These are phyloP conservation scores for Tolypocladium ovalisporum DNA, from an alignment of 2,329 filamentous ascomycete genomes.

Conservation along the genomic window DNA sequence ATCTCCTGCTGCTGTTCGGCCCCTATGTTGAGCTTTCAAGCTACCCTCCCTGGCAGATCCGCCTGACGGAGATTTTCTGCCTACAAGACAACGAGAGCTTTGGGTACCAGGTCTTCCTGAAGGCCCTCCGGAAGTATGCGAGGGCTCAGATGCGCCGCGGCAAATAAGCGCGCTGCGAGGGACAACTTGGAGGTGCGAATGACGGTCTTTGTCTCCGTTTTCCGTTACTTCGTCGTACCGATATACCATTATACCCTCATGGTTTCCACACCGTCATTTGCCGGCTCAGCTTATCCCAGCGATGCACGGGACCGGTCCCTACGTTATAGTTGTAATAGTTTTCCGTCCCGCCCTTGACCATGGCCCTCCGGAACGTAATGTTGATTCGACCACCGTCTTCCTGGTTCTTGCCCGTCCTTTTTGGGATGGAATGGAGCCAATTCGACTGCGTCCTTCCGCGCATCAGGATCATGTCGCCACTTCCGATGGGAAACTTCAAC, in stretches of 20 bases:
- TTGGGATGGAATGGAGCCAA: constrained; percentile 72
- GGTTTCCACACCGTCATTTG: constrained; percentile 35
- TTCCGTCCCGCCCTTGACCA: constrained; percentile 62
- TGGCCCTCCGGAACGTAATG: constrained; percentile 65
- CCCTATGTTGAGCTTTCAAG: constrained; percentile 75
- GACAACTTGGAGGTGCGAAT: not conserved
- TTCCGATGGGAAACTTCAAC: constrained; percentile 42
- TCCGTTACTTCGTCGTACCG: constrained; percentile 1
- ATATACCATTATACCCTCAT: constrained; percentile 10
- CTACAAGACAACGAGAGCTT: constrained; percentile 69
- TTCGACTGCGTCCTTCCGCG: constrained; percentile 60
- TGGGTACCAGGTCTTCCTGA: constrained; percentile 87
- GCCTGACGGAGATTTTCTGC: constrained; percentile 87
- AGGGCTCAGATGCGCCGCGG: constrained; percentile 84
- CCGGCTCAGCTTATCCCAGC: constrained; percentile 48
- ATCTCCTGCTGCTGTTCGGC: constrained; percentile 79
- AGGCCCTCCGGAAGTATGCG: constrained; percentile 73
- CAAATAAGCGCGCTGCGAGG: constrained; percentile 26
- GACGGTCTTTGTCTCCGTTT: constrained; percentile 4
- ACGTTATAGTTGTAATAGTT: constrained; percentile 84
- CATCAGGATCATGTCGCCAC: constrained; percentile 75
- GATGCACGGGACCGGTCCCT: constrained; percentile 55
- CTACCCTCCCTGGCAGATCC: constrained; percentile 93
- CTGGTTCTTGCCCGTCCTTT: constrained; percentile 53
- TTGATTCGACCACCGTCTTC: constrained; percentile 58